Percentiles rank a stretch among this genome's conserved stretches.
phyloP scores from a whole-genome alignment of 768 basidiomycete species.

The Mycena belliarum region DNA sequence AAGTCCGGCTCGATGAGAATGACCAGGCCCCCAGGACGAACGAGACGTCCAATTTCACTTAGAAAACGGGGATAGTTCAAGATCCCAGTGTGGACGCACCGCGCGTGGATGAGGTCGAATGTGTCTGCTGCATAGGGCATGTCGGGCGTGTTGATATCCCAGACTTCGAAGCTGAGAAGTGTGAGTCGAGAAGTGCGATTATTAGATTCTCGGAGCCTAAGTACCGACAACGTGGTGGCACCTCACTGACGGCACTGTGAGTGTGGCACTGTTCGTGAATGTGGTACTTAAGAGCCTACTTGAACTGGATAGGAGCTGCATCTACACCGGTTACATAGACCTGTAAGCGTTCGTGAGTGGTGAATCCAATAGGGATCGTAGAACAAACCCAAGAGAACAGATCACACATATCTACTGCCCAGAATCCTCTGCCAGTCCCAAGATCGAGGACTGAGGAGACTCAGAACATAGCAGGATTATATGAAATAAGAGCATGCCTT shows the following conservation, averaged over 20 bases:
- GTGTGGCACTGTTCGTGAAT: not conserved
- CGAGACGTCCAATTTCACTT: slow-evolving; percentile 61
- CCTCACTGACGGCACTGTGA: not conserved
- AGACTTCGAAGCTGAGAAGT: slow-evolving; percentile 63
- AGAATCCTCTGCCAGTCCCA: slow-evolving; percentile 66
- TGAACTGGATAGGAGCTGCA: not conserved
- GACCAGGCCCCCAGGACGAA: slow-evolving; percentile 70
- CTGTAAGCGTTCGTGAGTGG: not conserved
- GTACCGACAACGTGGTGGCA: slow-evolving; percentile 1
- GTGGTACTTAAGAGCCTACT: not conserved
- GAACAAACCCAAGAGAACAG: slow-evolving; percentile 1
- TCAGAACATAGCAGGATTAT: slow-evolving; percentile 8
- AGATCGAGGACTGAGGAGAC: slow-evolving; percentile 56
- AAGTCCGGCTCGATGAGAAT: slow-evolving; percentile 66
- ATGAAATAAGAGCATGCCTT: slow-evolving; percentile 30
- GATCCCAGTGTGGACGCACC: slow-evolving; percentile 69
- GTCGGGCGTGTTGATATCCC: slow-evolving; percentile 59
- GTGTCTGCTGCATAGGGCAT: slow-evolving; percentile 64
- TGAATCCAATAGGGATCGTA: not conserved
- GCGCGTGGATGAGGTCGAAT: slow-evolving; percentile 72
- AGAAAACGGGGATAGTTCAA: slow-evolving; percentile 61
- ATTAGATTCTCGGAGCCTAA: not conserved
- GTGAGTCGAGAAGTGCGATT: not conserved
- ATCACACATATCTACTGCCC: slow-evolving; percentile 38
- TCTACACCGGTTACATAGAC: slow-evolving; percentile 12